Base-by-base conservation (phyloP, 2,329 filamentous ascomycete genomes). In the Drechslerella dactyloides region DNA sequence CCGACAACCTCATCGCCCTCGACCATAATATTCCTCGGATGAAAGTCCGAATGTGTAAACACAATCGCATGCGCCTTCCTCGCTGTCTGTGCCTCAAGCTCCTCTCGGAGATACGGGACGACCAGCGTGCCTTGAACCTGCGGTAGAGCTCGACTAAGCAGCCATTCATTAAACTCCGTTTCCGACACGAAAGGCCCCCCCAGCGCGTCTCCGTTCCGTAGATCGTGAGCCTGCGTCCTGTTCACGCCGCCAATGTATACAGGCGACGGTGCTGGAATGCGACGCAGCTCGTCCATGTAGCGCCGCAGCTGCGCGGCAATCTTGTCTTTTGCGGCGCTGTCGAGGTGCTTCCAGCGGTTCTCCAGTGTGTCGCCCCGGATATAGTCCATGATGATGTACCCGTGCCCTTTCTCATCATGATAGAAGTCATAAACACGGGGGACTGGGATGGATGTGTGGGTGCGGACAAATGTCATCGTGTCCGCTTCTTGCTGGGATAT, bases 1-100 rank as follows among this genome's bases (percentile, higher is more conserved):
- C 79, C 82, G 46, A 77, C 77, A 15, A 83, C 77, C 6, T 79
- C 76, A 15, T 80, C 80, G 1, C 78, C 80, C 1, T 76, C 70
- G 1, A 80, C 77, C 2, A 84, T 66, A 30, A 84, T 82, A 60
- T 84, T 84, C 1, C 80, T 74, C 1, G 79, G 79, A 8, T 78
- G 78, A 10, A 86, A 78, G 75, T 86, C 84, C 1, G 81, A 81
- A 77, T 86, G 83, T 1, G 83, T 83, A 68, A 86, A 82, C 0
- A 82, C 79, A 33, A 80, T 75, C n/a, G 74, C 74, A 73, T 80
- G 77, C 3, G 8, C 21, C 33, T 59, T 59, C 51, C 7, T 33
- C 11, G 15, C 33, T 53, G 51, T 30, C 51, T 30, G 33, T 53
- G 19, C 23, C 23, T 11, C 51, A 53, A 10, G 33, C 51, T 30